Conservation (phyloP, 371 early-diverging fungal genomes). For the Saksenaea vasiformis region DNA sequence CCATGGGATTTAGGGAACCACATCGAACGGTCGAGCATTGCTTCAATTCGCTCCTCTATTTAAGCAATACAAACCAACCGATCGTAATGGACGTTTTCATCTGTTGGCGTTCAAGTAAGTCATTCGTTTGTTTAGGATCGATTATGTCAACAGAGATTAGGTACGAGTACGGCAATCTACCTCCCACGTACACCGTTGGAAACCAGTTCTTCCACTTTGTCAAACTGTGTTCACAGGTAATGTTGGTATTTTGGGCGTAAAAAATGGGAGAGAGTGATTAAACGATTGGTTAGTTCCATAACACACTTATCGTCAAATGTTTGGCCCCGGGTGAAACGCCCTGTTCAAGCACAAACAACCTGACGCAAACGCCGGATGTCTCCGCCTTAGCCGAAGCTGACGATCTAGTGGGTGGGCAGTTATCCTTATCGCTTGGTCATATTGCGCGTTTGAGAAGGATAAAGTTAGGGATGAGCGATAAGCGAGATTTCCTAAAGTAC, state of each 20-base stretch:
- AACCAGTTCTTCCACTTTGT: constrained; percentile 59
- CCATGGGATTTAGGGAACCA: constrained; percentile 64
- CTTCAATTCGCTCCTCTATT: constrained; percentile 76
- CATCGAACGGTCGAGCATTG: constrained; percentile 86
- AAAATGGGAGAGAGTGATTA: not conserved
- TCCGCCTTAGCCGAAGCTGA: constrained; percentile 36
- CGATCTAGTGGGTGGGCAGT: constrained; percentile 60
- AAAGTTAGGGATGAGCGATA: constrained; percentile 72
- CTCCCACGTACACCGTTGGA: constrained; percentile 71
- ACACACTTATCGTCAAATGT: constrained; percentile 57
- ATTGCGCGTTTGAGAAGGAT: constrained; percentile 75
- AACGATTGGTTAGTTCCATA: constrained; percentile 49
- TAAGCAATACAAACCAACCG: constrained; percentile 49
- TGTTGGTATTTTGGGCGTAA: not conserved
- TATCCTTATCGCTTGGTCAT: constrained; percentile 63
- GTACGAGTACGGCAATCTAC: constrained; percentile 68
- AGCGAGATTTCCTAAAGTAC: constrained; percentile 78
- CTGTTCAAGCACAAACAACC: constrained; percentile 26
- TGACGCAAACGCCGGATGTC: constrained; percentile 31
- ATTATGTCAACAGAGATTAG: constrained; percentile 24
- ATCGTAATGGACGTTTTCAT: constrained; percentile 56
- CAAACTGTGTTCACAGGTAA: constrained; percentile 62
- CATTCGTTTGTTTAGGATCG: not conserved
- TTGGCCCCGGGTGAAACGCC: constrained; percentile 58
- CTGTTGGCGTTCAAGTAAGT: constrained; percentile 73